Evolutionary conservation across 257 asterid genomes (phyloP).

Genomic region (Jacaranda mimosifolia): DNA sequence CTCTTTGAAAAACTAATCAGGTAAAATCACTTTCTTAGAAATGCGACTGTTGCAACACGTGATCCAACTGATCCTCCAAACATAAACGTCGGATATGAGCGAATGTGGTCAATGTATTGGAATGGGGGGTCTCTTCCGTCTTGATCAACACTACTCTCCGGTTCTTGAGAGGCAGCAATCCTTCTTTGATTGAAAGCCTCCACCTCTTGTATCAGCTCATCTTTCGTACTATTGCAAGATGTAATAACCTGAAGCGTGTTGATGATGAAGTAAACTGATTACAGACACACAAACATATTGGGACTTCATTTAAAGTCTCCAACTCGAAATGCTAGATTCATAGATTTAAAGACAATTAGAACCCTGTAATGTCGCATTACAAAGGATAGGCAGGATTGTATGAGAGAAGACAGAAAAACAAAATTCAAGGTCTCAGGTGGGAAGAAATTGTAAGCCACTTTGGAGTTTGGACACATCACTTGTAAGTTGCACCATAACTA

Average conservation of each 20-base stretch:
- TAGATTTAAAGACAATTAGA: neutral
- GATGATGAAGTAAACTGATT: slow-evolving; percentile 20
- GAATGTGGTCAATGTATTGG: slow-evolving; percentile 81
- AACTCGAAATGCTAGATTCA: neutral
- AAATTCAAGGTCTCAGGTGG: neutral
- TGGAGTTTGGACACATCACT: slow-evolving; percentile 12
- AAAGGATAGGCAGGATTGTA: neutral
- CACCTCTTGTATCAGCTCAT: slow-evolving; percentile 90
- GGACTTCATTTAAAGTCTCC: neutral
- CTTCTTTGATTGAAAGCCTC: slow-evolving; percentile 81
- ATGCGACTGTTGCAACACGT: slow-evolving; percentile 96
- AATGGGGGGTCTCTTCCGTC: slow-evolving; percentile 50
- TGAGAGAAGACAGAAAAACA: neutral
- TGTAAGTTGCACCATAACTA: slow-evolving; percentile 1
- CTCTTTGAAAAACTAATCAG: neutral
- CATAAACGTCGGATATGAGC: slow-evolving; percentile 85
- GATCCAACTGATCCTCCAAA: slow-evolving; percentile 96
- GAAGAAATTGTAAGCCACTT: neutral
- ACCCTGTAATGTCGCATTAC: no score
- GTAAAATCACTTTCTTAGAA: slow-evolving; percentile 69
- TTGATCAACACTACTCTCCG: slow-evolving; percentile 48
- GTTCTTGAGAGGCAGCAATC: slow-evolving; percentile 50
- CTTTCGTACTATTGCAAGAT: slow-evolving; percentile 92
- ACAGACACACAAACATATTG: neutral
- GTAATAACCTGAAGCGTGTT: slow-evolving; percentile 72